These are phyloP conservation scores for Globisporangium recalcitrans DNA, from an alignment of 352 stramenopile species.

Conservation along the genomic window DNA sequence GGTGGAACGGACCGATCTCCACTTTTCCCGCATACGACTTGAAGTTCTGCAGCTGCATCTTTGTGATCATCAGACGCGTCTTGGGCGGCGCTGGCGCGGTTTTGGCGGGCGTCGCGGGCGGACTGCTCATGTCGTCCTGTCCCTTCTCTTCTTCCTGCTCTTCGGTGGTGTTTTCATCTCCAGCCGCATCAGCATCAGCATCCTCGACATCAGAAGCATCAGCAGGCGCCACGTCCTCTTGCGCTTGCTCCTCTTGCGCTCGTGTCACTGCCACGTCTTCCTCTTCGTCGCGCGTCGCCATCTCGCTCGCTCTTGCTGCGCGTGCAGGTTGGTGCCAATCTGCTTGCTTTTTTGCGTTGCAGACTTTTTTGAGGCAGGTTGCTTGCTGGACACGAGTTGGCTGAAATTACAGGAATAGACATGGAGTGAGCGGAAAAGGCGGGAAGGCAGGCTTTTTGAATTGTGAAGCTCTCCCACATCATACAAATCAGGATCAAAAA, in stretches of 20 bases:
- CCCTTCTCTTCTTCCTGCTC: background rate
- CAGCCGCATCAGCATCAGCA: background rate
- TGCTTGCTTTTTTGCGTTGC: background rate
- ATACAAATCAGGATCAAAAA: too few species aligned
- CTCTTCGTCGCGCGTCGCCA: slow-evolving; percentile 7
- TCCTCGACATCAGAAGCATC: background rate
- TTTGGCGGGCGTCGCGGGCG: background rate
- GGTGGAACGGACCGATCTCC: slow-evolving; percentile 99
- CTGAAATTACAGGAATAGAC: background rate
- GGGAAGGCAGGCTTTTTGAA: too few species aligned
- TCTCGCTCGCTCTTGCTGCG: background rate
- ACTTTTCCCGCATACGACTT: slow-evolving; percentile 97
- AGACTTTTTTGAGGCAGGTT: background rate
- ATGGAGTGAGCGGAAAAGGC: background rate
- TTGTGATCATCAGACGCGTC: slow-evolving; percentile 94
- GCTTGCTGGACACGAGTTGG: background rate
- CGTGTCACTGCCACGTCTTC: background rate
- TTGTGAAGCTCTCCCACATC: too few species aligned
- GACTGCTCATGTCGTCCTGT: background rate
- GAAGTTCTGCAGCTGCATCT: slow-evolving; percentile 99
- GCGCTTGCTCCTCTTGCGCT: background rate
- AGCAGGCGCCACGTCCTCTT: background rate
- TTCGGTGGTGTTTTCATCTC: background rate
- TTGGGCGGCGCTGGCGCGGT: slow-evolving; percentile 14
- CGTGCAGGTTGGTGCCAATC: background rate